Evolutionary conservation across 208 protist species (phyloP), one percentile per base, ranked within the genome.

Genomic region (Crithidia thermophila): DNA sequence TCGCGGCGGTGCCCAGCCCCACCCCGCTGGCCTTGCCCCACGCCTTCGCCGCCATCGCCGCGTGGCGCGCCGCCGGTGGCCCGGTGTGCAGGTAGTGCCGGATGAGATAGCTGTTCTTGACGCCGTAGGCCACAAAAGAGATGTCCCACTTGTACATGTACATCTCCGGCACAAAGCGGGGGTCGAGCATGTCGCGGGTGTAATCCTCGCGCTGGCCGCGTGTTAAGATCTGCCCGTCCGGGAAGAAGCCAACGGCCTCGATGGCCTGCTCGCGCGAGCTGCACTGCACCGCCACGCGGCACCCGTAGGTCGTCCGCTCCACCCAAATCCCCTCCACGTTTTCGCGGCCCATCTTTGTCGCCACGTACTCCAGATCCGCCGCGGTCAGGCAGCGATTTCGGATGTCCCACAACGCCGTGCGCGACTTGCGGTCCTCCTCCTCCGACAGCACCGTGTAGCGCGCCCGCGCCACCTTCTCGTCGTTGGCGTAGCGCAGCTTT

Each of bases 121-220:
- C 91, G 28, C 88, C 88, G 71, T 96, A 96, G 2, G 80, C 87
- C 14, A 94, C 87, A 57, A 96, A 96, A 8, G 86, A 93, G 60
- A 94, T 91, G 67, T 96, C 91, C 88, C 91, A 96, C 65, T 87
- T 85, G 78, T 94, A 96, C 78, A 94, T 84, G 62, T 85, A 92
- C 81, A 96, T 87, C 72, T 96, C 88, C 14, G 91, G 91, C 49
- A 93, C 86, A 58, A 86, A 94, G 45, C 85, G 80, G 28, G 65
- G 78, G 74, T 94, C 88, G n/a, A 94, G 74, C 10, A 93, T 77
- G 63, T 96, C 91, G 60, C 91, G 85, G 16, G 88, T 93, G 75
- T 94, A 93, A 59, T 93, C 79, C 64, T 94, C 88, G 14, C 91
- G 88, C 87, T 92, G 90, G 4, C 84, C 84, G n/a, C 78, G 76